A percentile compares a stretch with the other conserved stretches of the same genome.
phyloP scores from a whole-genome alignment of 2,329 filamentous ascomycete species.

The Cladosporium sp. region DNA sequence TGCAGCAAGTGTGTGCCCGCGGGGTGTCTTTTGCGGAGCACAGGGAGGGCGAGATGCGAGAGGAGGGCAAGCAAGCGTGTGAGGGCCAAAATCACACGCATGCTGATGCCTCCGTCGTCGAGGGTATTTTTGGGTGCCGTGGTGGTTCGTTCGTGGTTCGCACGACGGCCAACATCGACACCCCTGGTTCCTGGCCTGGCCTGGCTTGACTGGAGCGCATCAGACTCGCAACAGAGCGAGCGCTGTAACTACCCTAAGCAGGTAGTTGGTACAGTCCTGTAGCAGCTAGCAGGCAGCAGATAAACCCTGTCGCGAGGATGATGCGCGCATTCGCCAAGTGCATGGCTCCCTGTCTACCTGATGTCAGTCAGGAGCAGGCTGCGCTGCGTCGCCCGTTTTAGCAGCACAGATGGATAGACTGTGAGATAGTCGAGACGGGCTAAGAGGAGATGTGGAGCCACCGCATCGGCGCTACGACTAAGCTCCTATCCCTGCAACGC shows the following conservation, averaged over 20 bases:
- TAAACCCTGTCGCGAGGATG: not conserved
- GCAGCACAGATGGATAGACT: slow-evolving; percentile 7
- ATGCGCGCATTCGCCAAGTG: slow-evolving; percentile 15
- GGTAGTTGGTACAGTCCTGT: not conserved
- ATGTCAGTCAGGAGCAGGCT: slow-evolving; percentile 12
- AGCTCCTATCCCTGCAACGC: slow-evolving; percentile 15
- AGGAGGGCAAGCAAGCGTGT: not conserved
- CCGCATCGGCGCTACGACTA: slow-evolving; percentile 13
- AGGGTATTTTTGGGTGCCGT: slow-evolving; percentile 15
- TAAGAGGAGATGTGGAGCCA: slow-evolving; percentile 11
- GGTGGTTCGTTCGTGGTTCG: not conserved
- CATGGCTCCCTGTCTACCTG: not conserved
- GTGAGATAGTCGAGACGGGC: slow-evolving; percentile 12
- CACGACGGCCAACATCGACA: slow-evolving; percentile 2
- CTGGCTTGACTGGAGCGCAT: not conserved
- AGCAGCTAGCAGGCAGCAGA: not conserved
- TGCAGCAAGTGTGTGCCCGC: slow-evolving; percentile 5
- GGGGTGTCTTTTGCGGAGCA: slow-evolving; percentile 7
- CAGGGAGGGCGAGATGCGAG: not conserved
- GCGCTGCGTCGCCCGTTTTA: slow-evolving; percentile 7
- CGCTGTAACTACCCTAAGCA: not conserved
- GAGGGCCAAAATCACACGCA: not conserved
- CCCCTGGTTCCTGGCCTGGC: slow-evolving; percentile 17
- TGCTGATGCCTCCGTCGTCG: slow-evolving; percentile 12
- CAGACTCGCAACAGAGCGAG: slow-evolving; percentile 5